Conservation (phyloP, 169 alveolate species). For the Sarcocystis neurona region DNA sequence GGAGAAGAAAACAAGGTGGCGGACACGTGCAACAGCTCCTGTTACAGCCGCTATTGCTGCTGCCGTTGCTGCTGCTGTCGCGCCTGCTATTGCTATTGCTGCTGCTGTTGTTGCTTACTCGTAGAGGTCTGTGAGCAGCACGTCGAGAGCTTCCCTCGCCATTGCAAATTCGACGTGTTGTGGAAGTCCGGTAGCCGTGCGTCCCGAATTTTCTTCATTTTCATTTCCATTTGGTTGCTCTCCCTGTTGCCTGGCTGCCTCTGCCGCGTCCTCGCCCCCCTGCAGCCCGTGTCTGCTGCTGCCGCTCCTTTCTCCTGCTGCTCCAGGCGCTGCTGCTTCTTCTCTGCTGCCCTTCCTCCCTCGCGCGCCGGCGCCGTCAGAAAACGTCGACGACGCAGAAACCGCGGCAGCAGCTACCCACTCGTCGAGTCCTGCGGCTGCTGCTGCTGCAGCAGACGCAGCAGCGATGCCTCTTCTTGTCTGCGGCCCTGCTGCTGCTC, state of each 20-base stretch:
- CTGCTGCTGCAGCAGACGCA: not conserved
- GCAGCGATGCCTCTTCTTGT: not conserved
- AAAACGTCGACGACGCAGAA: not conserved
- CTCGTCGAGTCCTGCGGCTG: not conserved
- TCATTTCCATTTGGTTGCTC: not conserved
- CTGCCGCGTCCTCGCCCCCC: not conserved
- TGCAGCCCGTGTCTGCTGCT: slow-evolving; percentile 16
- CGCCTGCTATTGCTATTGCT: too few species aligned
- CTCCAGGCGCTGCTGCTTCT: slow-evolving; percentile 30
- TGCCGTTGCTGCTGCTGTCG: too few species aligned
- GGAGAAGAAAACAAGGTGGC: too few species aligned
- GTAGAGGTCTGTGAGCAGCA: slow-evolving; percentile 20
- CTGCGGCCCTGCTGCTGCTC: not conserved
- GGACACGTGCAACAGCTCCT: too few species aligned
- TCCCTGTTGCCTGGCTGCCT: not conserved
- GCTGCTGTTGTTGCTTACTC: not conserved
- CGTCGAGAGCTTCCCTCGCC: slow-evolving; percentile 35
- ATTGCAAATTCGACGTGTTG: slow-evolving; percentile 8
- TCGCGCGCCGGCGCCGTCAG: not conserved
- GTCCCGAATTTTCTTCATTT: not conserved
- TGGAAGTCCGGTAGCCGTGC: not conserved
- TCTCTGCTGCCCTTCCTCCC: slow-evolving; percentile 8
- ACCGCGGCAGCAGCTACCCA: not conserved
- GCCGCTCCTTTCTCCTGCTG: not conserved
- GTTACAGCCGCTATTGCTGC: too few species aligned